Conservation (phyloP, 441 rosid genomes). For the Eugenia klotzschiana region DNA sequence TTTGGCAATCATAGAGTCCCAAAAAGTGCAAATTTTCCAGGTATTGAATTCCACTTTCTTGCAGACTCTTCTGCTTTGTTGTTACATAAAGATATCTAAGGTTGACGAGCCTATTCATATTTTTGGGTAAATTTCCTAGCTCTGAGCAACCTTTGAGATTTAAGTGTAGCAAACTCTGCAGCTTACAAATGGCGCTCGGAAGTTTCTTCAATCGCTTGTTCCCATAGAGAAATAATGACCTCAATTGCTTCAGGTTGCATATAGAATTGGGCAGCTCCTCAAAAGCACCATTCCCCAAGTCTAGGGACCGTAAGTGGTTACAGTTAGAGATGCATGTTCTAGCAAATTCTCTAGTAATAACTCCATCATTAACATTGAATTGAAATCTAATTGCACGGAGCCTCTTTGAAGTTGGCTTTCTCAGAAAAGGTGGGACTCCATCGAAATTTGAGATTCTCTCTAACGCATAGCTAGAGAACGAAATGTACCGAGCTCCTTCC, state of each 20-base stretch:
- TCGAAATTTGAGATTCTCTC: neutral
- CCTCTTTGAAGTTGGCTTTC: neutral
- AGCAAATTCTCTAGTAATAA: neutral
- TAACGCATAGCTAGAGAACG: fast-evolving
- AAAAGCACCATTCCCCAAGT: neutral
- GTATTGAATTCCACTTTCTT: neutral
- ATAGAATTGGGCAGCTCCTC: neutral
- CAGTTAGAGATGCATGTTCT: neutral
- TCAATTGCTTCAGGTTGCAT: neutral
- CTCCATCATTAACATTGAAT: fast-evolving
- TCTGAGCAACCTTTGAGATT: fast-evolving
- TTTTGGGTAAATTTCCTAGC: neutral
- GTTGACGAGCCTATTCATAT: neutral
- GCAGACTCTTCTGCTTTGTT: neutral
- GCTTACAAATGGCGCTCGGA: neutral
- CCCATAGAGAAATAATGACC: fast-evolving
- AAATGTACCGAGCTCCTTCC: neutral
- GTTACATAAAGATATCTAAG: fast-evolving
- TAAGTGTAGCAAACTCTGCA: neutral
- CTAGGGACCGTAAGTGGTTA: neutral
- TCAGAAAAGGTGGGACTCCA: neutral
- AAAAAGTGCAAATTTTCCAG: fast-evolving
- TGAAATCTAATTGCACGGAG: fast-evolving
- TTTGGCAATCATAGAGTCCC: fast-evolving
- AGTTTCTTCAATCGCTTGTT: neutral